Conservation (phyloP, 2,329 filamentous ascomycete genomes). For the Colletotrichum plurivorum region DNA sequence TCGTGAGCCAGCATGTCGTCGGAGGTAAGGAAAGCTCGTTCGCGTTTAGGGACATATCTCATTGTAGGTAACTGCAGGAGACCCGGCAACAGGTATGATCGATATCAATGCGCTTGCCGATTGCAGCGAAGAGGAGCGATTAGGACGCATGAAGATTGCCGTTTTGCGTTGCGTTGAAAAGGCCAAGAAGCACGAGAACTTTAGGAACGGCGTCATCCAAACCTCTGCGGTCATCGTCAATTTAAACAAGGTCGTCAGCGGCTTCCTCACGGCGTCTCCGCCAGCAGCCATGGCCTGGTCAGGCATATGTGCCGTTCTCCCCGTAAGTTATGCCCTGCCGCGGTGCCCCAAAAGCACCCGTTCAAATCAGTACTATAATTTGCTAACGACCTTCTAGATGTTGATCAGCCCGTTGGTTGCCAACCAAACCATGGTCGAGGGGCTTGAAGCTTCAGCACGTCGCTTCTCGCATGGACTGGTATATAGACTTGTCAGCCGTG, state of each 20-base stretch:
- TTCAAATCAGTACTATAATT: background rate
- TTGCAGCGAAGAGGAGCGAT: background rate
- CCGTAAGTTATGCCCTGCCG: background rate
- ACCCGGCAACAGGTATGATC: background rate
- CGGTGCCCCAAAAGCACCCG: background rate
- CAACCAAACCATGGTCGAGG: background rate
- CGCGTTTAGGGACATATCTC: background rate
- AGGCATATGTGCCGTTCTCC: background rate
- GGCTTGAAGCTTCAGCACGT: background rate
- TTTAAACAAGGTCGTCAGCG: background rate
- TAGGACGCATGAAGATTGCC: background rate
- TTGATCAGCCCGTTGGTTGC: background rate
- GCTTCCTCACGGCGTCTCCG: background rate
- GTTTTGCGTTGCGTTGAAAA: background rate
- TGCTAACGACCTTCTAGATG: background rate
- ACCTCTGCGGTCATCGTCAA: background rate
- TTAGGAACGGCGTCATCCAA: background rate
- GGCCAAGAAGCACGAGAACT: background rate
- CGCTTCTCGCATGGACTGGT: background rate
- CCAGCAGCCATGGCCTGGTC: background rate
- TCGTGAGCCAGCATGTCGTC: background rate
- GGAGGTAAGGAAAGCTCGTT: background rate
- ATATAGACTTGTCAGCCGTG: background rate
- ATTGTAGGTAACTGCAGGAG: background rate
- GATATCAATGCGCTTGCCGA: background rate